Evolutionary conservation across 176 grass and related monocot genomes (phyloP).

Genomic region (Avena atlantica): DNA sequence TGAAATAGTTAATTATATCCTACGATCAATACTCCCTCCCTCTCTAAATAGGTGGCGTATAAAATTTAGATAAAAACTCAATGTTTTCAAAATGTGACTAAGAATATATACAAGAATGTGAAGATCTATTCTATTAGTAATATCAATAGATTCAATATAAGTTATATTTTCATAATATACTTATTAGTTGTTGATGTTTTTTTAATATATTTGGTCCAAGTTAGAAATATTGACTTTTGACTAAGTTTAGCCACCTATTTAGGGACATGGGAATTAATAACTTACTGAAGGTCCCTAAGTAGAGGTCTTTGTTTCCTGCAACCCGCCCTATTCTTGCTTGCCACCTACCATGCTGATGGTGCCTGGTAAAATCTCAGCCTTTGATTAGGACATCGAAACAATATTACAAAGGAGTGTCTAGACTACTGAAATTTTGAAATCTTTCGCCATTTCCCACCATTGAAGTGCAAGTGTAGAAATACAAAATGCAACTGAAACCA

Average conservation of each 20-base stretch:
- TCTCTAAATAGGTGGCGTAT: too few species aligned
- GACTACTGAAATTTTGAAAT: background rate
- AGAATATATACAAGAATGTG: too few species aligned
- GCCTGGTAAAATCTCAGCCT: constrained; percentile 47
- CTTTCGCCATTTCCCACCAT: background rate
- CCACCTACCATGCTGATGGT: constrained; percentile 73
- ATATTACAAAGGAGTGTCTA: background rate
- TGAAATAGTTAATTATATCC: background rate
- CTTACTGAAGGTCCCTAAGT: constrained; percentile 86
- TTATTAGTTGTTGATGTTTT: too few species aligned
- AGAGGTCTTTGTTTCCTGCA: constrained; percentile 79
- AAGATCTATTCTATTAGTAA: too few species aligned
- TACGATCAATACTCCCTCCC: too few species aligned
- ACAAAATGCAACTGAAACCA: background rate
- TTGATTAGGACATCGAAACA: background rate
- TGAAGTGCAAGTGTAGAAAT: background rate
- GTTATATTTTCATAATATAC: too few species aligned
- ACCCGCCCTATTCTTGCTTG: constrained; percentile 77
- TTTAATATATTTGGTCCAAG: too few species aligned
- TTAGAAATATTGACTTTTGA: too few species aligned
- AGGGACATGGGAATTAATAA: background rate
- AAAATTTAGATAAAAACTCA: too few species aligned
- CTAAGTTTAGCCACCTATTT: too few species aligned
- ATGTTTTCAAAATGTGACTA: too few species aligned
- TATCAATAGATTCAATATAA: too few species aligned